Conservation (phyloP, 805 yeast genomes). For the Jamesozyma spencerorum region DNA sequence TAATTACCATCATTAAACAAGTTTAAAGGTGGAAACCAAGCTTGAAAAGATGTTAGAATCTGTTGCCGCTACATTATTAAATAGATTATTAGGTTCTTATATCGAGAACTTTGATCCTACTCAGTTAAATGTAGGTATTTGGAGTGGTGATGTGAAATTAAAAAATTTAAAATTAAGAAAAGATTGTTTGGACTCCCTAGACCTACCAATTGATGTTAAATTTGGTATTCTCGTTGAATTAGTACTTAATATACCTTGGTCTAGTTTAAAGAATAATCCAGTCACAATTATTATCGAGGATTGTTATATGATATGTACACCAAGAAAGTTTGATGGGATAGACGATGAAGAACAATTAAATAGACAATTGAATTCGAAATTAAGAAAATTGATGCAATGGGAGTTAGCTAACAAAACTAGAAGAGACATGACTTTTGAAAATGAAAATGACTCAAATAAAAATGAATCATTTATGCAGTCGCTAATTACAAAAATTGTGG, state of each 20-base stretch:
- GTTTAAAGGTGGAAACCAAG: too few species aligned
- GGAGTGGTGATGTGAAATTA: constrained; percentile 94
- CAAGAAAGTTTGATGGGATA: constrained; percentile 46
- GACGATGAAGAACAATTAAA: constrained; percentile 41
- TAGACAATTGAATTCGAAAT: constrained; percentile 55
- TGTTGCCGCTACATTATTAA: constrained; percentile 29
- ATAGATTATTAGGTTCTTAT: constrained; percentile 38
- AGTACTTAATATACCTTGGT: constrained; percentile 92
- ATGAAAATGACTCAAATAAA: constrained; percentile 31
- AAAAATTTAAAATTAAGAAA: constrained; percentile 68
- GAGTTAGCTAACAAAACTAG: constrained; percentile 43
- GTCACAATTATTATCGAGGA: constrained; percentile 82
- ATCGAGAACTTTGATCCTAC: constrained; percentile 94
- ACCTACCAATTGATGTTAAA: constrained; percentile 76
- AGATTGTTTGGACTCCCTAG: constrained; percentile 80
- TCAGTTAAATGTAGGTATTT: constrained; percentile 88
- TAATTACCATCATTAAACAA: too few species aligned
- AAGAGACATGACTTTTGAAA: constrained; percentile 22
- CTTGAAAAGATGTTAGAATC: constrained; percentile 28
- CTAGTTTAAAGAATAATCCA: constrained; percentile 85
- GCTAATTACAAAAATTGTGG: constrained; percentile 79
- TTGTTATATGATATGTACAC: constrained; percentile 73
- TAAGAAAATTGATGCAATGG: constrained; percentile 57
- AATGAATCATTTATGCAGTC: constrained; percentile 83
- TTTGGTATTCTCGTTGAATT: constrained; percentile 87